Evolutionary conservation across 106 monocot species (phyloP).

Genomic region (Alisma plantagoaquatica): DNA sequence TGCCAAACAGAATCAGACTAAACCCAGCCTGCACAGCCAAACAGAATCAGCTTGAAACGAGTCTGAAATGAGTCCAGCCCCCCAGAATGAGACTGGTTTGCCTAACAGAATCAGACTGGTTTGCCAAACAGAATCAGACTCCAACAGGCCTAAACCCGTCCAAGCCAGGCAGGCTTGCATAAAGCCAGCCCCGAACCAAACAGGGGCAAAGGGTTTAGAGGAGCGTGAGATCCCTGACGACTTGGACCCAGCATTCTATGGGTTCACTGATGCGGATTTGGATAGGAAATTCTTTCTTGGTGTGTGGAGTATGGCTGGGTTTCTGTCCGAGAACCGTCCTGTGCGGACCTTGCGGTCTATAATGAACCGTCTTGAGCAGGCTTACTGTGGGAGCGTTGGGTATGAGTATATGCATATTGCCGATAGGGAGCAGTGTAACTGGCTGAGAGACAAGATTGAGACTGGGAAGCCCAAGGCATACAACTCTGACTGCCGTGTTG

Average conservation of each 20-base stretch:
- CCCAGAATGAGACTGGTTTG: too few species aligned
- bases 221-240: conserved; percentile 53
- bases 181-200: too few species aligned
- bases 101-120: too few species aligned
- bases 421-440: conserved; percentile 83
- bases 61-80: too few species aligned
- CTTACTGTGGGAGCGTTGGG: conserved; percentile 86
- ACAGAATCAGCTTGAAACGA: too few species aligned
- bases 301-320: conserved; percentile 87
- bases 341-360: conserved; percentile 75
- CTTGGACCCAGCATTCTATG: conserved; percentile 52
- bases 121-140: too few species aligned
- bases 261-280: conserved; percentile 77
- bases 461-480: conserved; percentile 39
- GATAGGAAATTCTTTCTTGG: conserved; percentile 92
- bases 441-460: conserved; percentile 92
- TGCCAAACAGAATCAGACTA: too few species aligned
- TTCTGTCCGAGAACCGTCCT: conserved; percentile 81
- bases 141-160: too few species aligned
- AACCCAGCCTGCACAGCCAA: too few species aligned
- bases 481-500: conserved; percentile 28
- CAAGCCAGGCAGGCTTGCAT: too few species aligned
- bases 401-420: conserved; percentile 97
- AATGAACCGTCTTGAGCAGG: conserved; percentile 62
- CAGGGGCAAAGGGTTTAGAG: conserved; percentile 52